Conservation (phyloP, 306 rosid genomes). For the Begonia loranthoides region DNA sequence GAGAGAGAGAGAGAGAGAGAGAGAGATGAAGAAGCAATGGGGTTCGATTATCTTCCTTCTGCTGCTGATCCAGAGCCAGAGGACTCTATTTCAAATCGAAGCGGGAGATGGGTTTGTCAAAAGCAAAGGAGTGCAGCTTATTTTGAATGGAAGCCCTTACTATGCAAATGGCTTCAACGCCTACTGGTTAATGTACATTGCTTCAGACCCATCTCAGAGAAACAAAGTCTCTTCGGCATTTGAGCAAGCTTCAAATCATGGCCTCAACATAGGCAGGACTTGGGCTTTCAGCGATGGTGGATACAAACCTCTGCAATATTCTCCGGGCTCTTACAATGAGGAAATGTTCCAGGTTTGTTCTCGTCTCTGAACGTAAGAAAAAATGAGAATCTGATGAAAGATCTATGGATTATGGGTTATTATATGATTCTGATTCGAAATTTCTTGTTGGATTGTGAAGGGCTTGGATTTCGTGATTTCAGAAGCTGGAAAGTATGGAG, state of each 20-base stretch:
- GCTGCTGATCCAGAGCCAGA: constrained; percentile 11
- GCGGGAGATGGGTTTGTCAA: constrained; percentile 60
- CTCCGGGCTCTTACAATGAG: constrained; percentile 86
- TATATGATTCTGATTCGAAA: neutral
- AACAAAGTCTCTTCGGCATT: constrained; percentile 53
- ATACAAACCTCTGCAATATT: constrained; percentile 44
- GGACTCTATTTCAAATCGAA: constrained; percentile 10
- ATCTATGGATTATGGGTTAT: no score
- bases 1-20: neutral
- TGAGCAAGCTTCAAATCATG: constrained; percentile 44
- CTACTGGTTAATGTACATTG: constrained; percentile 79
- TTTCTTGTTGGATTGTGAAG: constrained; percentile 15
- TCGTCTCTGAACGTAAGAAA: neutral
- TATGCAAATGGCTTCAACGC: constrained; percentile 90
- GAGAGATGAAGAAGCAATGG: constrained; percentile 19
- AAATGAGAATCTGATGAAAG: no score
- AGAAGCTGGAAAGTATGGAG: constrained; percentile 62
- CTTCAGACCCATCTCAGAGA: constrained; percentile 71
- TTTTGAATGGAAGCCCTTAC: constrained; percentile 53
- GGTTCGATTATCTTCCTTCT: constrained; percentile 25
- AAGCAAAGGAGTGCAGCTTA: constrained; percentile 54
- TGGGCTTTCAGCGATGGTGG: constrained; percentile 98
- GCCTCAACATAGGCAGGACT: constrained; percentile 62
- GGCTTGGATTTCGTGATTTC: constrained; percentile 71
- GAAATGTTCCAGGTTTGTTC: constrained; percentile 50